A percentile compares a stretch with the other conserved stretches of the same genome.
phyloP scores from a whole-genome alignment of 208 protist species.

The Acanthamoeba triangularis region DNA sequence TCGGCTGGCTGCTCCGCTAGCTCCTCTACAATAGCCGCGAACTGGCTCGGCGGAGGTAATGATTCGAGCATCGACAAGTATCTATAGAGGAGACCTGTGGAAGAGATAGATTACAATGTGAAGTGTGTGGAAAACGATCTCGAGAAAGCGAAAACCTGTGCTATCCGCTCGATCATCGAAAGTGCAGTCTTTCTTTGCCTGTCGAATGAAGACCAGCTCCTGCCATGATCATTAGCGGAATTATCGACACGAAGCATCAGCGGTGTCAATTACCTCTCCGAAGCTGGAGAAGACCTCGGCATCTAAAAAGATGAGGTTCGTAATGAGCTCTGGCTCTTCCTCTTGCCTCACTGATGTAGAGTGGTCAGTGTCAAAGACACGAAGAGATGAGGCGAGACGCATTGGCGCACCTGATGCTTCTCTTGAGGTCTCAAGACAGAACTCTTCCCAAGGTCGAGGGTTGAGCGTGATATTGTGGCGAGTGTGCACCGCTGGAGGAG shows the following conservation, averaged over 20 bases:
- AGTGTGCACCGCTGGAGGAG: background rate
- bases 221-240: background rate
- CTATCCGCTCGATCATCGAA: constrained; percentile 43
- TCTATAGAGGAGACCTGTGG: background rate
- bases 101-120: background rate
- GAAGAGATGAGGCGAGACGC: background rate
- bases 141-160: background rate
- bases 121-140: background rate
- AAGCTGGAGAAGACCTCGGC: constrained; percentile 28
- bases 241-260: background rate
- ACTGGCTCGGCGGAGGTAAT: background rate
- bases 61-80: constrained; percentile 48
- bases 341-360: background rate
- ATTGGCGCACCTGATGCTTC: background rate
- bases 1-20: background rate
- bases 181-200: constrained; percentile 23
- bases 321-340: background rate
- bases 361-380: background rate
- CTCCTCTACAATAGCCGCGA: background rate
- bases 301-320: constrained; percentile 31
- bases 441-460: background rate
- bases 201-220: constrained; percentile 43
- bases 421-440: background rate
- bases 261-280: background rate
- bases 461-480: background rate